Conservation (phyloP, 192 early-diverging fungal genomes). For the Jimgerdemannia lactiflua region DNA sequence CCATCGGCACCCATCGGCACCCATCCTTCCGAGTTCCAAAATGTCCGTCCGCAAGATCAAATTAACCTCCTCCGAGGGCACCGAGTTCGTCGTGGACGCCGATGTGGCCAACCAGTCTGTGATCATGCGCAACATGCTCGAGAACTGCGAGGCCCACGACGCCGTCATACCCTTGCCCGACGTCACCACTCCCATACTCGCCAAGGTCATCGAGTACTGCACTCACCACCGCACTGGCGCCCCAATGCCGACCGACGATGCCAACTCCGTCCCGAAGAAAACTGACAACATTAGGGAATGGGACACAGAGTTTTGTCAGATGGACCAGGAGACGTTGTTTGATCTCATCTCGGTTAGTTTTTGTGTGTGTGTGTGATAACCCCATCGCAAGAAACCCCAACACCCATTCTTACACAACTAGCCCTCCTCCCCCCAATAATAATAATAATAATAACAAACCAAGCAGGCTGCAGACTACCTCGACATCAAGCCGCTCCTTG, state of each 20-base stretch:
- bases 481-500: slow-evolving; percentile 68
- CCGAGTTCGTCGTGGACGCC: slow-evolving; percentile 56
- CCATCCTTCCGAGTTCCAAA: neutral
- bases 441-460: neutral
- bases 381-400: neutral
- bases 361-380: neutral
- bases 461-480: slow-evolving; percentile 78
- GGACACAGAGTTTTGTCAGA: slow-evolving; percentile 86
- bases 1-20: no score
- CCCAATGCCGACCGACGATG: slow-evolving; percentile 34
- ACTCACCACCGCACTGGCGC: slow-evolving; percentile 70
- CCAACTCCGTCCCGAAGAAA: slow-evolving; percentile 41
- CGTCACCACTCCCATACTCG: slow-evolving; percentile 84
- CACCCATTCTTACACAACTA: neutral
- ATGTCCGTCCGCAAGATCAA: slow-evolving; percentile 20
- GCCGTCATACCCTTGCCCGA: slow-evolving; percentile 85
- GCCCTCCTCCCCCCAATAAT: neutral
- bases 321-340: slow-evolving; percentile 93
- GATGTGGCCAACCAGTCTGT: slow-evolving; percentile 66
- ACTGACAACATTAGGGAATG: slow-evolving; percentile 84
- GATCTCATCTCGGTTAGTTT: slow-evolving; percentile 75
- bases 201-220: slow-evolving; percentile 88
- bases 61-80: slow-evolving; percentile 45
- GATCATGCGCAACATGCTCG: slow-evolving; percentile 77
- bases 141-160: slow-evolving; percentile 68